Conservation (phyloP, 2,329 filamentous ascomycete genomes). For the Lasiodiplodia hormozganensis region DNA sequence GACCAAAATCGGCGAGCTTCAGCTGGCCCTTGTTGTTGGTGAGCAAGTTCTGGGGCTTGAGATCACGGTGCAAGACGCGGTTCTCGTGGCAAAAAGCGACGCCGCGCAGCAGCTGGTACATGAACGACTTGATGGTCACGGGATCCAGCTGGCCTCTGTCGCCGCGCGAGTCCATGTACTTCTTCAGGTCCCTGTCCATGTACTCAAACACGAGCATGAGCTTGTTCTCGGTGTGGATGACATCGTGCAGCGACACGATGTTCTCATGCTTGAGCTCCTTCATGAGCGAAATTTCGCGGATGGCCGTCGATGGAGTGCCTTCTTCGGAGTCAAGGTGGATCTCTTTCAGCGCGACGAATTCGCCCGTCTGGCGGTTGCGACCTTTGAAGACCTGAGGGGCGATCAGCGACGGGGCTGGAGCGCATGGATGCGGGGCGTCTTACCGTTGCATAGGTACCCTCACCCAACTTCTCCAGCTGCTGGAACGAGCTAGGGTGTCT, state of each 20-base stretch:
- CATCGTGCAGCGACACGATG: constrained; percentile 95
- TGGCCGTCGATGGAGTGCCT: constrained; percentile 94
- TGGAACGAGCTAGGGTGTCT: constrained; percentile 98
- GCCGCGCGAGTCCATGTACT: constrained; percentile 95
- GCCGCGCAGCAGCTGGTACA: constrained; percentile 94
- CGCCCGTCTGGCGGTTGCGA: constrained; percentile 93
- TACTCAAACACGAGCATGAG: constrained; percentile 99
- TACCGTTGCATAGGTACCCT: constrained; percentile 98
- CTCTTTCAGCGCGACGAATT: constrained; percentile 96
- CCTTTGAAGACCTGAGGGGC: constrained; percentile 88
- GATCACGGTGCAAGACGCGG: constrained; percentile 89
- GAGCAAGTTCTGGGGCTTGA: constrained; percentile 95
- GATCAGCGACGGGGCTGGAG: constrained; percentile 34
- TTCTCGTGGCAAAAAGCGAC: constrained; percentile 99
- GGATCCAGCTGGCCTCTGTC: constrained; percentile 90
- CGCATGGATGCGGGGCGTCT: constrained; percentile 43
- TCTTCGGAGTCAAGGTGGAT: constrained; percentile 99
- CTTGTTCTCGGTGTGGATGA: constrained; percentile 99
- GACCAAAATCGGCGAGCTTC: constrained; percentile 93
- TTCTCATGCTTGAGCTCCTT: constrained; percentile 99
- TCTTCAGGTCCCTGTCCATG: constrained; percentile 98
- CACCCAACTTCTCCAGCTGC: constrained; percentile 96
- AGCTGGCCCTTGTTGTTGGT: constrained; percentile 91
- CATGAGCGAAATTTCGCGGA: constrained; percentile 98
- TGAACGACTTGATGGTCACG: constrained; percentile 95